Percentiles rank a stretch among this genome's conserved stretches.
Conservation (phyloP, 2,329 filamentous ascomycete species). For the Penicillium sp. region DNA sequence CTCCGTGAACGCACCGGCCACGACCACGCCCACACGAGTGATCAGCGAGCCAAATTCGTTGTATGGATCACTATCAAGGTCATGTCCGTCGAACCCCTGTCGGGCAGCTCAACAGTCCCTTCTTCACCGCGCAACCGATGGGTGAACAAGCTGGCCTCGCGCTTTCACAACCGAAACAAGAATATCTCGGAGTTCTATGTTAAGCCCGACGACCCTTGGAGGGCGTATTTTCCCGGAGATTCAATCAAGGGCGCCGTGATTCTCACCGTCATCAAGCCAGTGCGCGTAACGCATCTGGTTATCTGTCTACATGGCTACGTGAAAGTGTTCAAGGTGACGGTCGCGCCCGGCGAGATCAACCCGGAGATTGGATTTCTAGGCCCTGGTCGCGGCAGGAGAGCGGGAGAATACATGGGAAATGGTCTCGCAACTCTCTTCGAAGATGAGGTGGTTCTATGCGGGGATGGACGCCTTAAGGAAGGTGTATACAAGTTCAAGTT, state of each 20-base stretch:
- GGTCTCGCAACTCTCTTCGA: conserved; percentile 63
- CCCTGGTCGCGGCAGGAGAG: conserved; percentile 51
- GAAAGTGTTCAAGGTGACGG: conserved; percentile 62
- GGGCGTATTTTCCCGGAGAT: conserved; percentile 60
- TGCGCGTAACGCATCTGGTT: conserved; percentile 61
- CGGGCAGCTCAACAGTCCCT: conserved; percentile 29
- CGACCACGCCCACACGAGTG: conserved; percentile 3
- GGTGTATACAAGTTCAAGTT: conserved; percentile 65
- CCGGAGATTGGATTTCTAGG: conserved; percentile 50
- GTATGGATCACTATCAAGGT: conserved; percentile 32
- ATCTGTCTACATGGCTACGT: conserved; percentile 62
- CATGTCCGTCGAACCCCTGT: conserved; percentile 39
- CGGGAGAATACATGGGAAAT: conserved; percentile 58
- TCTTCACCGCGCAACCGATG: conserved; percentile 40
- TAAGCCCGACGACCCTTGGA: conserved; percentile 60
- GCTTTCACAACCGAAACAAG: conserved; percentile 51
- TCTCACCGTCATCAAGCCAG: conserved; percentile 57
- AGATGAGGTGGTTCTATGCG: conserved; percentile 61
- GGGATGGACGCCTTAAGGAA: conserved; percentile 59
- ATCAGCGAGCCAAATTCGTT: conserved; percentile 14
- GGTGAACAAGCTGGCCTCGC: conserved; percentile 54
- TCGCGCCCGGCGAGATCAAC: conserved; percentile 52
- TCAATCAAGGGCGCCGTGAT: conserved; percentile 58
- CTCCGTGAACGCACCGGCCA: not conserved
- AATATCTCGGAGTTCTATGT: conserved; percentile 60